Conservation (phyloP, 192 early-diverging fungal species). For the Podila epicladia region DNA sequence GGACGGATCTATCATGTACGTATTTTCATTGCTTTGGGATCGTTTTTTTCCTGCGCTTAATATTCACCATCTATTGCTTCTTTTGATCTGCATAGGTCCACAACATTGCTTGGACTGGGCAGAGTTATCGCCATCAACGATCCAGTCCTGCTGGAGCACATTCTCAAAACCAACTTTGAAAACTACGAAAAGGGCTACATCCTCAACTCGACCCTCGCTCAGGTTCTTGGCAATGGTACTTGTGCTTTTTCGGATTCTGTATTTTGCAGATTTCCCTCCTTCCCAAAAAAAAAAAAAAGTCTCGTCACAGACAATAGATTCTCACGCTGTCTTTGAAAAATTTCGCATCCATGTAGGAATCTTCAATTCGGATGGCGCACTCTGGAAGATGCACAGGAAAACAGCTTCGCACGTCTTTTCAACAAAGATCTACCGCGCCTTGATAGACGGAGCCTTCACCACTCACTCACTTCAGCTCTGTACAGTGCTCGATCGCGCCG, state of each 20-base stretch:
- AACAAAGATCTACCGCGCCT: constrained; percentile 43
- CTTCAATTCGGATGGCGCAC: constrained; percentile 44
- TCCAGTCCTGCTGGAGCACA: constrained; percentile 37
- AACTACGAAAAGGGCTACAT: constrained; percentile 47
- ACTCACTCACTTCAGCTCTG: constrained; percentile 27
- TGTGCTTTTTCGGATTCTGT: not conserved
- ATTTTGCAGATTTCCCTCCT: too few relatives aligned
- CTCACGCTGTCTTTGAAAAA: not conserved
- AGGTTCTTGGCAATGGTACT: constrained; percentile 51
- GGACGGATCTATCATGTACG: constrained; percentile 24
- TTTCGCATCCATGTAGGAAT: constrained; percentile 16
- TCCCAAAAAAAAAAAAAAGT: not conserved
- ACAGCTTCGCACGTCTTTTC: constrained; percentile 48
- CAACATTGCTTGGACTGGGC: constrained; percentile 40
- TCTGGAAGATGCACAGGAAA: constrained; percentile 47
- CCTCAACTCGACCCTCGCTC: constrained; percentile 18
- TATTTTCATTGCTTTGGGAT: not conserved
- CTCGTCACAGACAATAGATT: not conserved
- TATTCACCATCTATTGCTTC: not conserved
- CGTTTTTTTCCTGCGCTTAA: not conserved
- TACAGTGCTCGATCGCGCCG: constrained; percentile 25
- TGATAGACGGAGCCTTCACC: constrained; percentile 40
- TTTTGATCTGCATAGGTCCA: constrained; percentile 15
- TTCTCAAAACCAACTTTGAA: constrained; percentile 53
- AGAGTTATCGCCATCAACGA: constrained; percentile 44